phyloP scores from a whole-genome alignment of 2,329 filamentous ascomycete species.

The Elsinoe australis region DNA sequence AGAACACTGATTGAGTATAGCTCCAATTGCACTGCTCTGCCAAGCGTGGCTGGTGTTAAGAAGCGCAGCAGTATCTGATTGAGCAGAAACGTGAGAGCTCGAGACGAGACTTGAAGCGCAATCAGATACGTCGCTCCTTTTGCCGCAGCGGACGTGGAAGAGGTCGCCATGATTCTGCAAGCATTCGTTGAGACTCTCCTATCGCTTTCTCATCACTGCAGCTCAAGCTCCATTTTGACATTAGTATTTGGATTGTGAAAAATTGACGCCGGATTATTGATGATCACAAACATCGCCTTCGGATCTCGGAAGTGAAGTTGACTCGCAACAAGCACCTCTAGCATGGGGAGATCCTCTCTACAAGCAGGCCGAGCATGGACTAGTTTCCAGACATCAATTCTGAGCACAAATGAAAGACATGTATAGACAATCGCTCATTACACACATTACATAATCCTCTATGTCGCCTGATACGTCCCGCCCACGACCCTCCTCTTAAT shows the following conservation, averaged over 20 bases:
- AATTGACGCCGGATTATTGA: too few relatives aligned
- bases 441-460: slow-evolving; percentile 6
- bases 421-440: slow-evolving; percentile 4
- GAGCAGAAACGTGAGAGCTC: slow-evolving; percentile 78
- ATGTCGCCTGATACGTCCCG: slow-evolving; percentile 17
- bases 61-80: slow-evolving; percentile 88
- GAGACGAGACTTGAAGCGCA: slow-evolving; percentile 77
- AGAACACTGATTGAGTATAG: slow-evolving; percentile 88
- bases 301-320: too few relatives aligned
- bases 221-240: too few relatives aligned
- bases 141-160: slow-evolving; percentile 42
- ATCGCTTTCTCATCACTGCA: too few relatives aligned
- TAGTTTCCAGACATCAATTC: background rate
- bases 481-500: slow-evolving; percentile 18
- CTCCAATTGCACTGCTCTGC: slow-evolving; percentile 81
- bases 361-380: background rate
- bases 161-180: slow-evolving; percentile 7
- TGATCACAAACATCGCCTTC: too few relatives aligned
- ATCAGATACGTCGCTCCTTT: slow-evolving; percentile 80
- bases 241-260: too few relatives aligned
- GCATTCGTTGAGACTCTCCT: too few relatives aligned
- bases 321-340: too few relatives aligned
- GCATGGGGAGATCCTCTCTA: background rate
- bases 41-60: slow-evolving; percentile 75
- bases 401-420: slow-evolving; percentile 9